These are phyloP conservation scores for Colletotrichum tropicale DNA, from an alignment of 2,329 filamentous ascomycete genomes.

Conservation along the genomic window DNA sequence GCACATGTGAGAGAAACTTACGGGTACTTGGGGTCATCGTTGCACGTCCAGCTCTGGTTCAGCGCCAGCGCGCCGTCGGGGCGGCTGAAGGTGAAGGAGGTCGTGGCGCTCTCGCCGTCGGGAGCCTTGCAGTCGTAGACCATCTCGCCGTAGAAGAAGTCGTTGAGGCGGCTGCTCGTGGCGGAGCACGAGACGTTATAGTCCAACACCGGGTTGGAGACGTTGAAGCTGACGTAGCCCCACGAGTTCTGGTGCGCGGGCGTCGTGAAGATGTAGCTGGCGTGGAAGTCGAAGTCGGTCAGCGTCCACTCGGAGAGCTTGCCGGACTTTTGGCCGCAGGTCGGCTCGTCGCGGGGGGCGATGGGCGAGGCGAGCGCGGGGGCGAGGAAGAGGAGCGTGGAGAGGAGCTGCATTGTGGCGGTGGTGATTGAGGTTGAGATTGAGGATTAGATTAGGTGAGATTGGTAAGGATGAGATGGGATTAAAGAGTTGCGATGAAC, in stretches of 20 bases:
- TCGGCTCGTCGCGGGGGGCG: not conserved
- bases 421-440: not conserved
- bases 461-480: not conserved
- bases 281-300: constrained; percentile 51
- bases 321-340: constrained; percentile 20
- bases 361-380: constrained; percentile 13
- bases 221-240: constrained; percentile 53
- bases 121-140: constrained; percentile 46
- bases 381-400: constrained; percentile 6
- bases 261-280: constrained; percentile 53
- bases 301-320: constrained; percentile 40
- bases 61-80: constrained; percentile 39
- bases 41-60: constrained; percentile 56
- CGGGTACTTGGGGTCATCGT: constrained; percentile 35
- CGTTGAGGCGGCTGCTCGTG: constrained; percentile 43
- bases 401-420: not conserved
- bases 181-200: constrained; percentile 43
- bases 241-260: constrained; percentile 55
- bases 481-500: not conserved
- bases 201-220: constrained; percentile 49
- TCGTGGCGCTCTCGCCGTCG: constrained; percentile 31
- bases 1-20: not conserved
- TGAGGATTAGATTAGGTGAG: not conserved
- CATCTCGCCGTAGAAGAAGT: constrained; percentile 56
- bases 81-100: constrained; percentile 47